Base-by-base conservation (phyloP, 441 rosid genomes). In the Adansonia grandidieri region DNA sequence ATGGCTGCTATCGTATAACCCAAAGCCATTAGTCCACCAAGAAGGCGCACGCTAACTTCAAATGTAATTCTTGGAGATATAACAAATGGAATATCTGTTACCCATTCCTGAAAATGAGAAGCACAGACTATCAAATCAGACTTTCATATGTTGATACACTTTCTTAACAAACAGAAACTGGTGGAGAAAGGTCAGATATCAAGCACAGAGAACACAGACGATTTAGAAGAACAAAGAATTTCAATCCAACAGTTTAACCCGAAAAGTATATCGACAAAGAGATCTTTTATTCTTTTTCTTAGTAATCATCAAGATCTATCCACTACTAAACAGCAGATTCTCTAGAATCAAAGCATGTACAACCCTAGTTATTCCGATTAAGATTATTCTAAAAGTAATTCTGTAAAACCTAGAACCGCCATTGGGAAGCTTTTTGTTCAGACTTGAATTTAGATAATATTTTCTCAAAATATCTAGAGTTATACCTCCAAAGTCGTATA, bases 61-160 rank as follows among this genome's bases (percentile, higher is more conserved):
- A 96, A 96, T n/a, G 96, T 93, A 82, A 96, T 96, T 87, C 99
- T 89, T 73, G 99, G 99, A 54, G 99, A 94, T 86, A 96, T 96
- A 57, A 96, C 97, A 86, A 96, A 96, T 44, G 99, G 99, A 80
- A 20, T 79, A 86, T 96, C 99, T 1, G 92, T 93, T 83, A 94
- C 97, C 95, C 95, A 90, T 87, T 96, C 99, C 99, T 96, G 88
- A 75, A 81, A 83, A 79, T 58, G 74, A 66, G 78, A 83, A 61
- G 63, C 74, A 50, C 9, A 80, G 72, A 40, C 67, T 28, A 37
- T 77, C 53, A 56, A 32, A 73, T 71, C 60, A 74, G 65, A 62
- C 72, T 73, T 75, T 47, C 66, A 44, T 20, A 17, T 15, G 45
- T 50, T 50, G 24, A 2, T 28, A 17, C 67, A 56, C 54, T 66